Evolutionary conservation across 306 rosid genomes (phyloP), one percentile per base, ranked within the genome.

Genomic region (Cicer cuneatum): DNA sequence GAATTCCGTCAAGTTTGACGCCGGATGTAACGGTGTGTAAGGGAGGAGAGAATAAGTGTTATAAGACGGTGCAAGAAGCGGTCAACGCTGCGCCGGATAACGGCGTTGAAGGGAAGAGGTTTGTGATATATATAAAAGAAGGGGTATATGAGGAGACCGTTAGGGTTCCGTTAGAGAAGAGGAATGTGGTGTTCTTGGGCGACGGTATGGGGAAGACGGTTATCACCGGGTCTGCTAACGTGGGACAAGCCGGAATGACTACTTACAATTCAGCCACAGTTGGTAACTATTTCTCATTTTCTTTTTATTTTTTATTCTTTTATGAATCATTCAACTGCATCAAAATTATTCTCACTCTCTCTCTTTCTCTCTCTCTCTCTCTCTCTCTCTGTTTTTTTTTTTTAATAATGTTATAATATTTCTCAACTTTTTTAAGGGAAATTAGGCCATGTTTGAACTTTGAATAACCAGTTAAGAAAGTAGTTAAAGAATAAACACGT

Each of bases 101-200:
- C 67, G 71, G 8, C 47, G 74, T 3, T 11, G 78, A 40, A 7
- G 69, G 46, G 13, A 54, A 39, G 42, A 79, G 80, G 86, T 92
- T 88, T 35, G 95, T 94, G 66, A 87, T 94, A 7, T 72, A 69
- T 12, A 86, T 94, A 6, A 91, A 76, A 74, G 88, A 78, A 42
- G 99, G 99, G 35, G 82, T 87, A 53, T 94, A 92, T 8, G 89
- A 86, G 8, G 99, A 94, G 66, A 94, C 59, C 10, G 96, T 94
- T 66, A 83, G 95, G 74, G 83, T 94, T 70, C 86, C 89, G 71
- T 41, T 89, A 1, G 83, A 75, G 75, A 94, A 92, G 80, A 77
- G 71, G 49, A 91, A 92, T 67, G 80, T 94, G 7, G 88, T 92
- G n/a, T 87, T 94, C 10, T 72, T 87, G 59, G 99, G 99, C 0